A percentile compares a stretch with the other conserved stretches of the same genome.
These are phyloP conservation scores for Ascochyta viciae-villosae DNA, from an alignment of 2,329 filamentous ascomycete species.

Conservation along the genomic window DNA sequence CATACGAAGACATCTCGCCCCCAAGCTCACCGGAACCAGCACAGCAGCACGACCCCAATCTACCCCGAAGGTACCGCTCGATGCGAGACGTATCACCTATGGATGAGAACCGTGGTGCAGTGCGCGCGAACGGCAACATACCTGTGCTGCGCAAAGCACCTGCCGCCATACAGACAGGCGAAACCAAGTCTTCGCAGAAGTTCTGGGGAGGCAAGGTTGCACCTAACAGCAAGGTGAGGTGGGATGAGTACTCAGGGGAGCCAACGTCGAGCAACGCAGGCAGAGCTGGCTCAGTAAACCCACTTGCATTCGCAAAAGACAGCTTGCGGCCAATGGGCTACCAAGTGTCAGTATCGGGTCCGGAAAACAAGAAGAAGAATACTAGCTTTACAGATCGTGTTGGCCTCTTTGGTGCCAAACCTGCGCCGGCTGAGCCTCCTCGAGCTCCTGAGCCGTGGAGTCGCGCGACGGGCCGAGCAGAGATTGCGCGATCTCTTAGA, in stretches of 20 bases:
- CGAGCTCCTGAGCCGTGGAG: constrained; percentile 65
- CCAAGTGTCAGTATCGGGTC: constrained; percentile 43
- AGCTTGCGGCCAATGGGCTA: constrained; percentile 38
- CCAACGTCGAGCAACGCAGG: constrained; percentile 63
- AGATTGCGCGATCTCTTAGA: constrained; percentile 68
- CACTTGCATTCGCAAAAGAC: constrained; percentile 50
- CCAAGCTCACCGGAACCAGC: constrained; percentile 50
- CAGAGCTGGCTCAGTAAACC: constrained; percentile 63
- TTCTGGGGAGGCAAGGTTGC: constrained; percentile 48
- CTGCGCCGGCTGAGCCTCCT: constrained; percentile 52
- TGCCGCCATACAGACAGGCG: constrained; percentile 26
- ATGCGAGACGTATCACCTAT: constrained; percentile 51
- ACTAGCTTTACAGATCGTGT: constrained; percentile 42
- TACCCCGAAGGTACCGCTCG: constrained; percentile 40
- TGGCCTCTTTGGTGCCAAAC: constrained; percentile 33
- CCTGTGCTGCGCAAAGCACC: constrained; percentile 46
- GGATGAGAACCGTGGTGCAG: constrained; percentile 43
- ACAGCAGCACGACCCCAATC: constrained; percentile 22
- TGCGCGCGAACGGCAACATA: constrained; percentile 35
- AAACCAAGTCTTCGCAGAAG: constrained; percentile 35
- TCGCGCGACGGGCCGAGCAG: constrained; percentile 72
- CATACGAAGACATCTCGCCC: constrained; percentile 46
- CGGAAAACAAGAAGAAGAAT: constrained; percentile 31
- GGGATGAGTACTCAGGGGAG: constrained; percentile 73
- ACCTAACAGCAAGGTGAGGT: constrained; percentile 52